Base-by-base conservation (phyloP, 495 filamentous ascomycete species). In the Neurospora sp. region DNA sequence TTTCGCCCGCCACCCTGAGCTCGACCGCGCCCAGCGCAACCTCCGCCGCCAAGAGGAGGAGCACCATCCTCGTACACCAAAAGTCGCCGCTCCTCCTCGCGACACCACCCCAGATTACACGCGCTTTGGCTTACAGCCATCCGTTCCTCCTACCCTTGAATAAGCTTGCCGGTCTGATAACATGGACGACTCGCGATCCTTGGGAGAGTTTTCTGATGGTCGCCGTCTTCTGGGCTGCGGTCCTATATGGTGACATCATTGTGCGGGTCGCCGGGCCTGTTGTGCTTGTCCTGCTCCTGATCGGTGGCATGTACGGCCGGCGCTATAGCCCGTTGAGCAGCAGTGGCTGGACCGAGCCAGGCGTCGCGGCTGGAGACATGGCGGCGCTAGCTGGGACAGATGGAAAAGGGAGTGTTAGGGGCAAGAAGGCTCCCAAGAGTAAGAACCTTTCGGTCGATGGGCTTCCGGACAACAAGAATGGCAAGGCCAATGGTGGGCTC, bases 151-250 rank as follows among this genome's bases (percentile, higher is more conserved):
- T 95, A 39, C 93, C 93, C 22, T 84, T 97, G 47, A 98, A 97
- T 76, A 91, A 90, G 75, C 75, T 96, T 12, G 89, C 88, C 18
- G 95, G 94, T 0, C 84, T 99, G 69, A 75, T 98, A 47, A 96
- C 92, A 82, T 99, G 96, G 96, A 96, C 93, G 20, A 94, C 90
- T 10, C 91, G 87, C 39, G 96, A 99, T 76, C 90, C 94, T 3
- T 98, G 94, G 94, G 93, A 98, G 83, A 96, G 93, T 84, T 99
- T 99, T 81, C 84, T 99, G 68, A 79, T 98, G 39, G 85, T 99
- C 14, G 88, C 89, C 3, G 84, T 78, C 5, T 99, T 97, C 78
- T 99, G 96, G 96, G 90, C 88, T 0, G 80, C 91, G 8, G 90
- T 92, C 2, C 83, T 97, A 3, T 98, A 98, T 79, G 94, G 94